Conservation (phyloP, 148 eudicot species). For the Dianthus caryophyllus region DNA sequence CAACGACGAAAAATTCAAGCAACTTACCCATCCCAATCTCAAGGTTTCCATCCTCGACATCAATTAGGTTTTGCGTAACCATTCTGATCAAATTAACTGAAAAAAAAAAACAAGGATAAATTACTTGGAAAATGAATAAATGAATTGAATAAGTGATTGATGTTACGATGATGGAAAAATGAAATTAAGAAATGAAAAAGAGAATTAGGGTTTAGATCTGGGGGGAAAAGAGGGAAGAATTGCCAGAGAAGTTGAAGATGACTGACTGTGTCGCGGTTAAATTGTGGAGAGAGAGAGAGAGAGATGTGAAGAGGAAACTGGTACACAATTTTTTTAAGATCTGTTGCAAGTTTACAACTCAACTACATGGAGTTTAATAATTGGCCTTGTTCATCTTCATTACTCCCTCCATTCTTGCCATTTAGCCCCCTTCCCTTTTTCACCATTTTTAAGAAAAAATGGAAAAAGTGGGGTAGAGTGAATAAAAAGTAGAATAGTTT, state of each 20-base stretch:
- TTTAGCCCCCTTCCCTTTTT: too few relatives aligned
- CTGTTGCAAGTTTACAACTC: neutral
- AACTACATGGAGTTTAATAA: too few relatives aligned
- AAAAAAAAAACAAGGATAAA: neutral
- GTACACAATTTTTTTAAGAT: neutral
- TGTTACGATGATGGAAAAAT: neutral
- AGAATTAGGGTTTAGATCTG: slow-evolving; percentile 20
- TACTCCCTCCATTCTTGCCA: too few relatives aligned
- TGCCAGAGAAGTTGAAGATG: slow-evolving; percentile 23
- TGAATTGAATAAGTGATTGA: too few relatives aligned
- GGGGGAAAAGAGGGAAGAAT: neutral
- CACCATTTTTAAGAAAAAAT: too few relatives aligned
- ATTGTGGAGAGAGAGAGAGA: slow-evolving; percentile 11
- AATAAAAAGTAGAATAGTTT: too few relatives aligned
- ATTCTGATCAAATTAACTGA: slow-evolving; percentile 38
- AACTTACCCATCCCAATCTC: slow-evolving; percentile 96
- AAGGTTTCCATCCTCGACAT: slow-evolving; percentile 71
- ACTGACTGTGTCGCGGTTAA: slow-evolving; percentile 6
- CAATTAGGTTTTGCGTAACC: slow-evolving; percentile 59
- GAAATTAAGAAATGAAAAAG: neutral
- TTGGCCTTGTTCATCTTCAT: too few relatives aligned
- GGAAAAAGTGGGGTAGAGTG: too few relatives aligned
- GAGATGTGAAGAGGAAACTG: slow-evolving; percentile 10
- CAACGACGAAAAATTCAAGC: neutral
- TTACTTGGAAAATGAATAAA: too few relatives aligned